Evolutionary conservation across 805 yeast genomes (phyloP), one percentile per base, ranked within the genome.

Genomic region (Saccharomycopsis sp.): DNA sequence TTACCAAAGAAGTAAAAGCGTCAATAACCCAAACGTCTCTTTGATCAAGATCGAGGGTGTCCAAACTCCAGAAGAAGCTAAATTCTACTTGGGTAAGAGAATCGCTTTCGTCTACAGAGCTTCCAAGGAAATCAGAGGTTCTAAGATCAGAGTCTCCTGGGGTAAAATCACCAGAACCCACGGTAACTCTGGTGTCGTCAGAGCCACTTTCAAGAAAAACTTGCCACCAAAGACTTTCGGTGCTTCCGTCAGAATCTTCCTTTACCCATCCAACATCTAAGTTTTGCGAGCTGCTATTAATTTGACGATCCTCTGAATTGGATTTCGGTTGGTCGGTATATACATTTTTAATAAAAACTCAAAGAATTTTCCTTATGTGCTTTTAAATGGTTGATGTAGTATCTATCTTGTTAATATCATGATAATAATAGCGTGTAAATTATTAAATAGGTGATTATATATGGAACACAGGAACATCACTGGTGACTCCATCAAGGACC

Each of bases 191-290:
- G 99, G 99, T 82, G 82, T 89, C 70, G 97, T 94, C 71, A 93
- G 99, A 83, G 98, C 99, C 74, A 89, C 86, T 82, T 94, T 94
- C 96, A 92, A 89, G 84, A 85, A 88, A 81, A 94, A 94, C 92
- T 87, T 94, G 76, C 99, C 99, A 79, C 92, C 99, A 71, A 92
- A 93, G 89, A 91, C 98, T 72, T 93, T 94, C 78, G 99, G 99
- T 83, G 97, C 99, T 76, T 87, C 97, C 69, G 98, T 94, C 77
- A 89, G 99, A 86, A 86, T 94, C 84, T 91, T 94, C 96, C 92
- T 93, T 81, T 93, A 93, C 89, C 99, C 99, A 83, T 93, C 98
- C 70, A 92, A 87, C 96, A 94, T 93, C 89, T 93, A 93, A 87
- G 71, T 70, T 49, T 24, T 34, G 47, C 7, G 47, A 55, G 57